Evolutionary conservation across 768 basidiomycete species (phyloP).

Genomic region (Mycena rosella): DNA sequence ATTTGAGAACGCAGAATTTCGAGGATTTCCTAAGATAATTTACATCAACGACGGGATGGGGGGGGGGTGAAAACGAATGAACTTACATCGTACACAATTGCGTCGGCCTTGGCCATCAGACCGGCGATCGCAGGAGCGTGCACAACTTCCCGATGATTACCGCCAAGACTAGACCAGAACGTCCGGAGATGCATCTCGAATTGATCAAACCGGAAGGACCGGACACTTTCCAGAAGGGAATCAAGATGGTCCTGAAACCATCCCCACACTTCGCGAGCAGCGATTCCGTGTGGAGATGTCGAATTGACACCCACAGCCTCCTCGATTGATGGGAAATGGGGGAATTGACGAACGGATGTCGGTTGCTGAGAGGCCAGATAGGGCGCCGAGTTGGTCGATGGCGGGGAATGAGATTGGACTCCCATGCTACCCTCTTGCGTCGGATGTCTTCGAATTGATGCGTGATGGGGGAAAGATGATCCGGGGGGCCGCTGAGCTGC

Average conservation of each 20-base stretch:
- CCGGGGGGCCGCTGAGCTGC: constrained; percentile 70
- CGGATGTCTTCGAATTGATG: constrained; percentile 82
- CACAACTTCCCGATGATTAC: constrained; percentile 87
- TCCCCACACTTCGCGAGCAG: constrained; percentile 89
- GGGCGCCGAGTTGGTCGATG: constrained; percentile 58
- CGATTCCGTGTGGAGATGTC: constrained; percentile 80
- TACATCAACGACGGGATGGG: constrained; percentile 37
- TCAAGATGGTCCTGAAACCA: constrained; percentile 96
- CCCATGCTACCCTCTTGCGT: constrained; percentile 68
- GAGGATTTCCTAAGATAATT: constrained; percentile 77
- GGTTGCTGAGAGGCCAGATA: constrained; percentile 66
- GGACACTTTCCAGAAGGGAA: constrained; percentile 80
- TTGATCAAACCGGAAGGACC: constrained; percentile 87
- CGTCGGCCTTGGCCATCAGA: constrained; percentile 91
- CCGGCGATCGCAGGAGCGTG: constrained; percentile 91
- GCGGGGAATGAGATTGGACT: constrained; percentile 70
- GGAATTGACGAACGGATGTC: constrained; percentile 79
- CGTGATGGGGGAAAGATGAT: constrained; percentile 74
- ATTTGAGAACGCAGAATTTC: constrained; percentile 89
- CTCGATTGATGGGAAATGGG: constrained; percentile 88
- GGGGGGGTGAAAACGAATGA: neutral
- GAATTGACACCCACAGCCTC: constrained; percentile 84
- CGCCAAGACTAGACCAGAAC: constrained; percentile 85
- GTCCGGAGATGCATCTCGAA: constrained; percentile 89
- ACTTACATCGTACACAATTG: constrained; percentile 91